Base-by-base conservation (phyloP, 352 stramenopile genomes). In the Saprolegnia diclina region DNA sequence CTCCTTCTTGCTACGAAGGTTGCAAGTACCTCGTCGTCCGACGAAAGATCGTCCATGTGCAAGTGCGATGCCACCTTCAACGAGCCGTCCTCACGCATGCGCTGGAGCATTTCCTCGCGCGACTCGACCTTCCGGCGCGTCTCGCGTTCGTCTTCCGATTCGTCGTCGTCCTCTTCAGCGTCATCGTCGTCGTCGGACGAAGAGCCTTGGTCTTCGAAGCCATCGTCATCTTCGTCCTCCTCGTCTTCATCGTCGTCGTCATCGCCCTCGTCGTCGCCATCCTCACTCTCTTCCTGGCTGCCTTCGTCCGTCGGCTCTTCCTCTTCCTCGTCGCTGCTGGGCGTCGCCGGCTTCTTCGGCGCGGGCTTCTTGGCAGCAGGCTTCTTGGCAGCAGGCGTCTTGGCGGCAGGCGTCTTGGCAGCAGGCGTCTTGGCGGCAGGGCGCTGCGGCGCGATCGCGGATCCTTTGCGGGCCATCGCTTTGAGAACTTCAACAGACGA, bases 21-120 rank as follows among this genome's bases (percentile, higher is more conserved):
- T 35, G 29, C 29, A 35, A 35, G 42, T 64, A 85, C 77, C 72
- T 94, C 97, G 77, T 99, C 98, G 77, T 99, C 97, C 1, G 95
- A 99, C 35, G 95, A 99, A 72, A 99, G 76, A 72, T 99, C 96
- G 74, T 99, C 97, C 11, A 98, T 92, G 80, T 99, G 96, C 74
- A 99, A 85, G 66, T 89, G 89, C 56, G 87, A 89, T 19, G 90
- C 87, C 32, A 90, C 55, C 52, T 91, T 77, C 9, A 97, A 77
- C 61, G 84, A 90, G 26, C 87, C 87, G 64, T 95, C 86, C 65
- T 90, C 83, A 26, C 88, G 86, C 85, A 92, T 95, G 65, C 88
- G 73, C 63, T 91, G 83, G 64, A 94, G 65, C 68, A 92, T 81
- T 56, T 86, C 78, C 72, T 92, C 81, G 37, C 84, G 81, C 63